Evolutionary conservation across 768 basidiomycete species (phyloP).

Genomic region (Boletales sp.): DNA sequence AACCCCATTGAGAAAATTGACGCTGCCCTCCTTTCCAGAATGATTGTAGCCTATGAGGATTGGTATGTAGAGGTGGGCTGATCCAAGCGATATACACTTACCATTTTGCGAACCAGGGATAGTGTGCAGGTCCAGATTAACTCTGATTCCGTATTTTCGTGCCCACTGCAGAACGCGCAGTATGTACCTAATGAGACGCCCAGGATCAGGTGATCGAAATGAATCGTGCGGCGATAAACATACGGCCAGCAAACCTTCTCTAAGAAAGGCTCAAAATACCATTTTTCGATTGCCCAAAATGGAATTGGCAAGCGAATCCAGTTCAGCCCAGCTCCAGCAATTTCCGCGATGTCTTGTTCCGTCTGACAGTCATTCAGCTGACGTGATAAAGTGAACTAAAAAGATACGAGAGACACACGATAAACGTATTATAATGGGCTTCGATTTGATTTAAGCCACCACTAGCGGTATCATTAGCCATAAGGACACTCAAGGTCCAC

Average conservation of each 20-base stretch:
- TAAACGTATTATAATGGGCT: slow-evolving; percentile 78
- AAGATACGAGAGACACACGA: slow-evolving; percentile 46
- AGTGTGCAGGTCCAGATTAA: slow-evolving; percentile 77
- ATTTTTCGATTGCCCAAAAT: slow-evolving; percentile 83
- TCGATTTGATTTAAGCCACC: slow-evolving; percentile 69
- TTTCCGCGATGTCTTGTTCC: slow-evolving; percentile 84
- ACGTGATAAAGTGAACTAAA: neutral
- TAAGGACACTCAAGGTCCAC: slow-evolving; percentile 61
- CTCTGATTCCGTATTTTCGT: slow-evolving; percentile 85
- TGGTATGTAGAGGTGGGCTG: neutral
- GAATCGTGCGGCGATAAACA: slow-evolving; percentile 15
- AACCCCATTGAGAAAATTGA: slow-evolving; percentile 64
- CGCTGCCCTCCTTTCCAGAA: slow-evolving; percentile 55
- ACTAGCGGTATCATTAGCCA: slow-evolving; percentile 59
- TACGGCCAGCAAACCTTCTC: slow-evolving; percentile 72
- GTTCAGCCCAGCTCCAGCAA: slow-evolving; percentile 85
- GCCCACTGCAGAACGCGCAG: slow-evolving; percentile 76
- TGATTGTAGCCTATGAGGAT: slow-evolving; percentile 47
- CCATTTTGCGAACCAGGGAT: slow-evolving; percentile 81
- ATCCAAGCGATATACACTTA: slow-evolving; percentile 10
- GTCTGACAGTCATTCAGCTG: slow-evolving; percentile 45
- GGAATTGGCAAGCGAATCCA: slow-evolving; percentile 79
- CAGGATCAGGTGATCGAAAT: slow-evolving; percentile 1
- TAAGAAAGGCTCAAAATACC: slow-evolving; percentile 73
- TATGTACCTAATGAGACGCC: slow-evolving; percentile 51